Evolutionary conservation across 352 stramenopile species (phyloP), one percentile per base, ranked within the genome.

Genomic region (Phytophthora rubi): DNA sequence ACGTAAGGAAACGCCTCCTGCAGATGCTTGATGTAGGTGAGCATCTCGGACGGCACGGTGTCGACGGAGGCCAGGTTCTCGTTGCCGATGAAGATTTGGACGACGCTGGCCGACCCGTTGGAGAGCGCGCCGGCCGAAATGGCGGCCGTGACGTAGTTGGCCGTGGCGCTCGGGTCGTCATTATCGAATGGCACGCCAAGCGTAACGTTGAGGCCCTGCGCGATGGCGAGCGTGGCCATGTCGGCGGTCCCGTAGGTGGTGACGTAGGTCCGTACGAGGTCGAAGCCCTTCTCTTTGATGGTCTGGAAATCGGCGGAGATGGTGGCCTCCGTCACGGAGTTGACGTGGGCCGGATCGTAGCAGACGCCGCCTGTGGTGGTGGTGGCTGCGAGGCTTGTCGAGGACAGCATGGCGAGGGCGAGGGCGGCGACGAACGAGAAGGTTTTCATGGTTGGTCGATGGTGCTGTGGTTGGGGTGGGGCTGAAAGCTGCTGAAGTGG

Each of bases 51-150:
- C 6, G 79, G 76, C 12, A 84, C 79, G 5, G 39, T 23, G 26
- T 77, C 51, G 32, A 74, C 69, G 37, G 47, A 76, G 28, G 75
- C 72, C 1, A 89, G 56, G 59, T 89, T 86, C 64, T 89, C 81
- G 60, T 89, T 89, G 69, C 81, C 81, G 30, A 89, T 79, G 47
- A 88, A 85, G 65, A 89, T 83, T 60, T 82, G 70, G 52, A 81
- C 52, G 59, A 89, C 73, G 33, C 64, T 79, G 21, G 65, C 68
- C 32, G 68, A 65, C 52, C 66, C 64, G 52, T 82, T 73, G 51
- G 75, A 72, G 53, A 73, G 71, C 21, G 65, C 42, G 2, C 57
- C 59, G 6, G 76, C 78, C 32, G 64, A 70, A 55, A 83, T 71
- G 39, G 78, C 78, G 2, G 73, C 78, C 21, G 64, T 68, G 28